Percentiles rank a stretch among this genome's conserved stretches.
Conservation (phyloP, 2,329 filamentous ascomycete genomes). For the Colletotrichum magnum region DNA sequence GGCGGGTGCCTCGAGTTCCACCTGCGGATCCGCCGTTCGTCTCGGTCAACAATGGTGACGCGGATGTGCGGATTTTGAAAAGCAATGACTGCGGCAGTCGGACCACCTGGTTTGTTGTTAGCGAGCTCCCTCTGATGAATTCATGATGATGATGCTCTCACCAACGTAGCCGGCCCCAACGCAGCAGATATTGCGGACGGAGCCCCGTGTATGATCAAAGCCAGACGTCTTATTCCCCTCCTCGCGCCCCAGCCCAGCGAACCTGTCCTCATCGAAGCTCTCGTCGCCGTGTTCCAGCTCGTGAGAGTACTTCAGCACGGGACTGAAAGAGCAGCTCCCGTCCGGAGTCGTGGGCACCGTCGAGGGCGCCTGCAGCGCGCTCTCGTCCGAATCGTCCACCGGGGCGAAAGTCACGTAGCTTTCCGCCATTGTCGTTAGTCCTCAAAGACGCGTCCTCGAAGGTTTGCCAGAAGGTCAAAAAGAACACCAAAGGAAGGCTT, state of each 20-base stretch:
- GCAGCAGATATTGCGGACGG: constrained; percentile 75
- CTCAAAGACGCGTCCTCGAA: background rate
- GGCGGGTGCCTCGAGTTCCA: constrained; percentile 83
- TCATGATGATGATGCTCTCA: constrained; percentile 56
- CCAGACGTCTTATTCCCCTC: background rate
- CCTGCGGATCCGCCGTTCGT: constrained; percentile 73
- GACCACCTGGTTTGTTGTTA: constrained; percentile 68
- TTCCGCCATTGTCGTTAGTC: background rate
- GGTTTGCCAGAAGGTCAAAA: background rate
- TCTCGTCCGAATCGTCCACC: constrained; percentile 8
- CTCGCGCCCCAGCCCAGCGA: constrained; percentile 7
- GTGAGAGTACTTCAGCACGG: constrained; percentile 51
- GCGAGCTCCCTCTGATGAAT: no score
- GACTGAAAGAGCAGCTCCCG: constrained; percentile 58
- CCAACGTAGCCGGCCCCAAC: constrained; percentile 83
- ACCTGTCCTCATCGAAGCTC: constrained; percentile 39
- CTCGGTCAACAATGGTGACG: constrained; percentile 82
- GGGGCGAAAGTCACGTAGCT: background rate
- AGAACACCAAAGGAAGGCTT: no score
- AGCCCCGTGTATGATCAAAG: background rate
- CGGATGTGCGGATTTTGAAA: constrained; percentile 78
- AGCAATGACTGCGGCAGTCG: constrained; percentile 82
- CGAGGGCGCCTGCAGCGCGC: constrained; percentile 45
- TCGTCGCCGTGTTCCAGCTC: constrained; percentile 24
- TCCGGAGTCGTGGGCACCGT: constrained; percentile 62